Conservation (phyloP, 2,329 filamentous ascomycete species). For the Ceratocystis destructans region DNA sequence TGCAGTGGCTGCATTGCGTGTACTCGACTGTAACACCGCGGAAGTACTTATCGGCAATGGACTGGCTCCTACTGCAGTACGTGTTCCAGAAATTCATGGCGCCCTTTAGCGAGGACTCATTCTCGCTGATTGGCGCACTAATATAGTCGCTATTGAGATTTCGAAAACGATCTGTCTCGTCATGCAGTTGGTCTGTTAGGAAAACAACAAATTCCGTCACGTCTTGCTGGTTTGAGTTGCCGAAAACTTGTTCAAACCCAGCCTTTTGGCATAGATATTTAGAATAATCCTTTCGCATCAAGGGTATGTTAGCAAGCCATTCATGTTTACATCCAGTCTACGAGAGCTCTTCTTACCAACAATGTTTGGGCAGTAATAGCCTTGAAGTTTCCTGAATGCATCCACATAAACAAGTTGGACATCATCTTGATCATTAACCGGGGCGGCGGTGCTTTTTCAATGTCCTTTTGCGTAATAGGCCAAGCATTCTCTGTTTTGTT, state of each 20-base stretch:
- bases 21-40: constrained; percentile 63
- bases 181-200: constrained; percentile 64
- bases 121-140: constrained; percentile 16
- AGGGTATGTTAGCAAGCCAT: constrained; percentile 7
- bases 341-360: constrained; percentile 34
- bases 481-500: constrained; percentile 47
- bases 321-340: not conserved
- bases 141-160: constrained; percentile 27
- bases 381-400: constrained; percentile 37
- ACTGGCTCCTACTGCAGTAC: constrained; percentile 55
- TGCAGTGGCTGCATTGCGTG: constrained; percentile 40
- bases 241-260: constrained; percentile 38
- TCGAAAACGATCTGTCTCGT: constrained; percentile 61
- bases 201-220: constrained; percentile 82
- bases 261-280: constrained; percentile 27
- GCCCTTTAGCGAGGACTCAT: constrained; percentile 28
- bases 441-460: constrained; percentile 38
- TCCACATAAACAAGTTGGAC: constrained; percentile 45
- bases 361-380: constrained; percentile 42
- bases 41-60: constrained; percentile 69
- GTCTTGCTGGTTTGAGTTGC: constrained; percentile 69
- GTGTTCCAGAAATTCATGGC: constrained; percentile 60
- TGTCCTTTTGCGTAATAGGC: constrained; percentile 52
- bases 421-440: constrained; percentile 48
- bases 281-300: constrained; percentile 39